These are phyloP conservation scores for Metschnikowia colocasiae DNA, from an alignment of 805 yeast genomes.

Conservation along the genomic window DNA sequence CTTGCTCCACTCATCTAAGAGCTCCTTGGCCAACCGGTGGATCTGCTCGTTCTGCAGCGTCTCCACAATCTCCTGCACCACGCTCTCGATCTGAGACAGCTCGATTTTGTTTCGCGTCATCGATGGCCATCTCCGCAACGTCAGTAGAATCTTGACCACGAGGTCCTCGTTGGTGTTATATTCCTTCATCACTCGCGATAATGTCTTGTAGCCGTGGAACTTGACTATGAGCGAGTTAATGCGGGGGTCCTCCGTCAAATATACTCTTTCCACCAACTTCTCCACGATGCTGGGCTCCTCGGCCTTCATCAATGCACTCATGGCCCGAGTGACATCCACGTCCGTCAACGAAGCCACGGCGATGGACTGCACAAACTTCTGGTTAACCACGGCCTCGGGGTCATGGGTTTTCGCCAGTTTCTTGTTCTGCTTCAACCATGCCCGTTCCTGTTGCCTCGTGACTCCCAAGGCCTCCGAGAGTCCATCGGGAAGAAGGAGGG, in stretches of 20 bases:
- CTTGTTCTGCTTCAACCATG: constrained; percentile 61
- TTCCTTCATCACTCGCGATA: constrained; percentile 56
- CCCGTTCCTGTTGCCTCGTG: constrained; percentile 60
- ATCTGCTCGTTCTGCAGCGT: constrained; percentile 25
- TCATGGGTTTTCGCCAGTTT: constrained; percentile 45
- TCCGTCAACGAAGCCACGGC: constrained; percentile 48
- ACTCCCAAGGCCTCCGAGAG: constrained; percentile 86
- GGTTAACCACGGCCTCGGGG: constrained; percentile 57
- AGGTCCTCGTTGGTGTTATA: constrained; percentile 34
- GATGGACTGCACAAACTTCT: constrained; percentile 59
- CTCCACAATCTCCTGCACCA: constrained; percentile 44
- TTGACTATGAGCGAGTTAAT: constrained; percentile 61
- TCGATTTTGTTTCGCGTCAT: constrained; percentile 75
- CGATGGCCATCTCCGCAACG: constrained; percentile 51
- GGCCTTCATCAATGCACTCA: constrained; percentile 75
- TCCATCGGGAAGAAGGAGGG: constrained; percentile 75
- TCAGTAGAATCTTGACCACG: constrained; percentile 47
- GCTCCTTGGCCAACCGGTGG: constrained; percentile 34
- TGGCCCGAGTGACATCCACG: constrained; percentile 70
- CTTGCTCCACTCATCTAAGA: constrained; percentile 66
- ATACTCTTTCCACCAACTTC: constrained; percentile 66
- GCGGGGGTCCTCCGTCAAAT: constrained; percentile 46
- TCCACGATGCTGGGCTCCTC: constrained; percentile 62
- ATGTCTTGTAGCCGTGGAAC: constrained; percentile 83
- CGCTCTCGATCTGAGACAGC: constrained; percentile 66